A percentile compares a stretch with the other conserved stretches of the same genome.
phyloP scores from a whole-genome alignment of 768 basidiomycete species.

The Punctularia strigosozonata region DNA sequence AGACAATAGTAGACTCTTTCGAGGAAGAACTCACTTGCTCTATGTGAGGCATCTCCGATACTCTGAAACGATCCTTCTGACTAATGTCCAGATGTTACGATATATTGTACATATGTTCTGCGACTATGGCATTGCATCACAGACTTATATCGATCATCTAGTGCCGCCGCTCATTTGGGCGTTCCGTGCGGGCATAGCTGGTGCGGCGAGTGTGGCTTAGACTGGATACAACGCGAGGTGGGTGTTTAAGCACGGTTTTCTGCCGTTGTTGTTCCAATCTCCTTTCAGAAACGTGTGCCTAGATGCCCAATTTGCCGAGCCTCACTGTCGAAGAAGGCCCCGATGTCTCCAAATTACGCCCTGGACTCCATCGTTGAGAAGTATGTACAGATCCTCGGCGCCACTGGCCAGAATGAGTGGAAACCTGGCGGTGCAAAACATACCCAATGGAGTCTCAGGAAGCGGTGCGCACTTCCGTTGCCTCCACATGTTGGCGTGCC shows the following conservation, averaged over 20 bases:
- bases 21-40: constrained; percentile 62
- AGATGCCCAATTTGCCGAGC: constrained; percentile 54
- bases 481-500: background rate
- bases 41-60: constrained; percentile 36
- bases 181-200: constrained; percentile 69
- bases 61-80: constrained; percentile 1
- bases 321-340: constrained; percentile 22
- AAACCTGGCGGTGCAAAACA: constrained; percentile 30
- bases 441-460: constrained; percentile 40
- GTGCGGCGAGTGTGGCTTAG: constrained; percentile 55
- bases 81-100: constrained; percentile 48
- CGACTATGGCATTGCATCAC: background rate
- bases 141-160: constrained; percentile 15
- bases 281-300: constrained; percentile 25
- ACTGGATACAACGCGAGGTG: constrained; percentile 48
- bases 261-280: constrained; percentile 1
- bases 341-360: constrained; percentile 54
- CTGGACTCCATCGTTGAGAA: constrained; percentile 50
- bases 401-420: constrained; percentile 41
- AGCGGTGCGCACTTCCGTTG: constrained; percentile 31
- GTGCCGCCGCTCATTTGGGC: constrained; percentile 47
- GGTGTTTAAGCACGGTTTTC: constrained; percentile 8
- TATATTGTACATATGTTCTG: constrained; percentile 37
- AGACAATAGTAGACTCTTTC: constrained; percentile 29
- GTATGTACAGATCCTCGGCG: constrained; percentile 38